A percentile compares a stretch with the other conserved stretches of the same genome.
phyloP scores from a whole-genome alignment of 768 basidiomycete genomes.

The Cubamyces lactineus region DNA sequence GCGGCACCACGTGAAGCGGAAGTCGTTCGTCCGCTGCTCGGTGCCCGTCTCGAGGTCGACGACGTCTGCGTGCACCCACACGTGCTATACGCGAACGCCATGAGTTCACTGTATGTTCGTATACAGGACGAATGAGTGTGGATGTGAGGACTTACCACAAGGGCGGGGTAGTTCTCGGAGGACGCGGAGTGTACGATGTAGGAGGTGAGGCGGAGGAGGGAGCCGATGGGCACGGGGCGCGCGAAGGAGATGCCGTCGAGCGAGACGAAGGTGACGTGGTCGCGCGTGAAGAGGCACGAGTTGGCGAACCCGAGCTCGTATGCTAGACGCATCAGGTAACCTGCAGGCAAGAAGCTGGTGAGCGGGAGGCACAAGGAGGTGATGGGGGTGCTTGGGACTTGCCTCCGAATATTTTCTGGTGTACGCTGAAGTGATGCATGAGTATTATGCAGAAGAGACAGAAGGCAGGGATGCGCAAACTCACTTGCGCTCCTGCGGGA shows the following conservation, averaged over 20 bases:
- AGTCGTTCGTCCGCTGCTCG: slow-evolving; percentile 74
- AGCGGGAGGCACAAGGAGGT: not conserved
- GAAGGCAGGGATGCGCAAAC: slow-evolving; percentile 30
- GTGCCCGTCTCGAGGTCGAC: slow-evolving; percentile 67
- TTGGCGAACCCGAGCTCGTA: slow-evolving; percentile 82
- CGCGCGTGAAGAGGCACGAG: slow-evolving; percentile 67
- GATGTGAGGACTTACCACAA: slow-evolving; percentile 53
- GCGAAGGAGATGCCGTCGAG: slow-evolving; percentile 81
- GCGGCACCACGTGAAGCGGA: slow-evolving; percentile 72
- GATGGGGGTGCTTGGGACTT: slow-evolving; percentile 20
- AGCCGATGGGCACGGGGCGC: slow-evolving; percentile 83
- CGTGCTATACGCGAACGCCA: slow-evolving; percentile 49
- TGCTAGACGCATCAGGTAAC: slow-evolving; percentile 65
- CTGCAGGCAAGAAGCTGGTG: slow-evolving; percentile 25
- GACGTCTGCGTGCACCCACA: slow-evolving; percentile 71
- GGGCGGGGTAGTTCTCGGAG: slow-evolving; percentile 52
- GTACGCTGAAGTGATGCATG: slow-evolving; percentile 52
- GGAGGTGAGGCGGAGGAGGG: slow-evolving; percentile 73
- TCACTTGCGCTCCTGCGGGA: slow-evolving; percentile 84
- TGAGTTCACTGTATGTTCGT: not conserved
- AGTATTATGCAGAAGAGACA: not conserved
- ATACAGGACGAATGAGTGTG: not conserved
- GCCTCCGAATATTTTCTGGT: slow-evolving; percentile 85
- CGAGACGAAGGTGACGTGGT: slow-evolving; percentile 71
- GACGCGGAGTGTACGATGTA: slow-evolving; percentile 63